Conservation (phyloP, 352 stramenopile species). For the Peronospora tabacina region DNA sequence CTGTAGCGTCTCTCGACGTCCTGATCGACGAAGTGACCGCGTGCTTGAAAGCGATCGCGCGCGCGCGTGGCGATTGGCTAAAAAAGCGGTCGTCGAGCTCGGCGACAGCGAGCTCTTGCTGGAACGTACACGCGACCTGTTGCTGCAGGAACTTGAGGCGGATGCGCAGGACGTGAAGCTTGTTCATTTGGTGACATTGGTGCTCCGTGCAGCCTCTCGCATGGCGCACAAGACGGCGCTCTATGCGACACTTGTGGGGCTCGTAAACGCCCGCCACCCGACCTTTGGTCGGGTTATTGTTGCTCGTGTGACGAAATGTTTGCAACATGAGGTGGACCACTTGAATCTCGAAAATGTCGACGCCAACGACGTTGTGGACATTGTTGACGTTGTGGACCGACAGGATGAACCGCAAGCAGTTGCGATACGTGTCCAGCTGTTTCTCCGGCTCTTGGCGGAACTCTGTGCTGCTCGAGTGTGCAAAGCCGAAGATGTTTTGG, state of each 20-base stretch:
- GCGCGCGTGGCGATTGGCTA: conserved; percentile 59
- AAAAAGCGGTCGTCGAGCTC: conserved; percentile 69
- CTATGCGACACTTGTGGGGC: conserved; percentile 55
- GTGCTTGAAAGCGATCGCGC: conserved; percentile 54
- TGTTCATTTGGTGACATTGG: conserved; percentile 41
- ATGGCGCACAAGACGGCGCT: conserved; percentile 66
- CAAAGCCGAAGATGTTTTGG: conserved; percentile 53
- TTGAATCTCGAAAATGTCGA: conserved; percentile 34
- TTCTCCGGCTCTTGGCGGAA: conserved; percentile 59
- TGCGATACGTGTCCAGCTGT: conserved; percentile 43
- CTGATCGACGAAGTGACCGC: conserved; percentile 30
- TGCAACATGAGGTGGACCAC: conserved; percentile 59
- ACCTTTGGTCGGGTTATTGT: conserved; percentile 53
- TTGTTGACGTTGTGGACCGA: conserved; percentile 17
- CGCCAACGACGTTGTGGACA: conserved; percentile 12
- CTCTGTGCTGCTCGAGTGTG: conserved; percentile 51
- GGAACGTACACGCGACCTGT: conserved; percentile 31
- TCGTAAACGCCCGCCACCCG: conserved; percentile 55
- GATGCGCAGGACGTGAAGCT: conserved; percentile 54
- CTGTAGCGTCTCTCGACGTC: conserved; percentile 18
- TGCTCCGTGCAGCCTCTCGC: conserved; percentile 45
- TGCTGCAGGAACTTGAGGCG: conserved; percentile 46
- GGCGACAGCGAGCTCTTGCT: conserved; percentile 51
- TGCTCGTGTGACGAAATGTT: conserved; percentile 21
- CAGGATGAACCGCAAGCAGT: too few relatives aligned